Conservation (phyloP, 306 rosid species). For the Quercus dentata region DNA sequence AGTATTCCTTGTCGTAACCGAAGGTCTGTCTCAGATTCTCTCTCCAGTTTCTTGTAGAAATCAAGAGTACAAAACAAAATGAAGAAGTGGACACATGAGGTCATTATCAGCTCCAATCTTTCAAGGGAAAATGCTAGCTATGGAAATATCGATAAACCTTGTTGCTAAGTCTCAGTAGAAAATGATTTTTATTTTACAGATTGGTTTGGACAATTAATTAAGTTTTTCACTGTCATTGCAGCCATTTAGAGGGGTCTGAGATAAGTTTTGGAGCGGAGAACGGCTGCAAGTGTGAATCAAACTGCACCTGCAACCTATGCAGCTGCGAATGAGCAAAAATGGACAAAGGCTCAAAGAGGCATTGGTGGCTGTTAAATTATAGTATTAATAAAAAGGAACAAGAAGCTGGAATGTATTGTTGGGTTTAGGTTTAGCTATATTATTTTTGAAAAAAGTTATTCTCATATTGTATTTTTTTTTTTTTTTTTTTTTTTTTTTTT, state of each 20-base stretch:
- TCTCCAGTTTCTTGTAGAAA: not conserved
- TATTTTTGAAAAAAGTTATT: too few species aligned
- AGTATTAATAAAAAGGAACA: not conserved
- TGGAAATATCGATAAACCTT: too few species aligned
- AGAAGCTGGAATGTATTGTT: not conserved
- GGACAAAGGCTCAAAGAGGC: not conserved
- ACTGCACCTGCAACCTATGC: constrained; percentile 26
- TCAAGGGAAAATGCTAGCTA: not conserved
- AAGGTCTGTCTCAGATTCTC: too few species aligned
- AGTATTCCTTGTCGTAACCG: not conserved
- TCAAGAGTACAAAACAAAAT: not conserved
- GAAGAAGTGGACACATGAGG: not conserved
- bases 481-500: too few species aligned
- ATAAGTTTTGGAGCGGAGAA: constrained; percentile 33
- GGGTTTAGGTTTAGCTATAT: not conserved
- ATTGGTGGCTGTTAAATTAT: not conserved
- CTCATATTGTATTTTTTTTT: too few species aligned
- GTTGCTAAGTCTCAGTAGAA: too few species aligned
- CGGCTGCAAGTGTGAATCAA: constrained; percentile 23
- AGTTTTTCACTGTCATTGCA: not conserved
- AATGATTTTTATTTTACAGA: too few species aligned
- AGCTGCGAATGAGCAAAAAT: constrained; percentile 13
- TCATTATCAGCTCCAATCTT: not conserved
- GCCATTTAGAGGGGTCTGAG: constrained; percentile 21
- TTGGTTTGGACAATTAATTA: too few species aligned